Percentiles rank a stretch among this genome's conserved stretches.
These are phyloP conservation scores for Schizochytrium sp. DNA, from an alignment of 108 stramenopile species.

Conservation along the genomic window DNA sequence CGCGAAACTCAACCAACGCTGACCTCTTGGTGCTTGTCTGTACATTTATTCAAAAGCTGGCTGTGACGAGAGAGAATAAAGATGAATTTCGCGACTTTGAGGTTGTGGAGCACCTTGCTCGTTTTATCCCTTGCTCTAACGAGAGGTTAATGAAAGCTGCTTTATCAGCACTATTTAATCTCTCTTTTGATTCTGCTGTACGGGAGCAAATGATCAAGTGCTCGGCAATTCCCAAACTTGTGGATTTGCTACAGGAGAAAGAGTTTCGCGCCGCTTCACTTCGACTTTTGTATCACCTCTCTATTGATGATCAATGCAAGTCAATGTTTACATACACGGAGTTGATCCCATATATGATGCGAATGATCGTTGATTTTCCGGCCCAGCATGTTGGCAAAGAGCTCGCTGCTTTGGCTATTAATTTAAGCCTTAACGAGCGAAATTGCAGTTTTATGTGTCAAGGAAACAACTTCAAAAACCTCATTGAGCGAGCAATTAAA, in stretches of 20 bases:
- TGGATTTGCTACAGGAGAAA: conserved; percentile 70
- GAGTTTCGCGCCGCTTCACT: conserved; percentile 27
- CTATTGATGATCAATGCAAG: conserved; percentile 75
- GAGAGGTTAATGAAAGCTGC: conserved; percentile 67
- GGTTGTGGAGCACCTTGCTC: conserved; percentile 60
- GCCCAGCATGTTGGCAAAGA: conserved; percentile 70
- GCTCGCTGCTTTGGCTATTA: conserved; percentile 75
- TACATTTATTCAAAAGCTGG: conserved; percentile 77
- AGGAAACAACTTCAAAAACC: conserved; percentile 66
- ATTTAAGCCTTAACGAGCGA: conserved; percentile 68
- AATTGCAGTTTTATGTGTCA: conserved; percentile 32
- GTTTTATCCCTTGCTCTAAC: conserved; percentile 67
- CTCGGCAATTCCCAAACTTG: conserved; percentile 70
- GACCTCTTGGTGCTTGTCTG: conserved; percentile 68
- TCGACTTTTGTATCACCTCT: conserved; percentile 77
- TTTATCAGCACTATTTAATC: conserved; percentile 75
- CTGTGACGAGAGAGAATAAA: conserved; percentile 76
- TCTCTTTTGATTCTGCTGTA: conserved; percentile 73
- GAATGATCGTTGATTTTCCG: conserved; percentile 74
- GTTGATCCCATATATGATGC: conserved; percentile 74
- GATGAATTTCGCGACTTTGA: conserved; percentile 67
- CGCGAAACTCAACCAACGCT: not conserved
- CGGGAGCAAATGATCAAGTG: conserved; percentile 67
- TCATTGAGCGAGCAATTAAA: conserved; percentile 70
- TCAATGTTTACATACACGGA: conserved; percentile 76